These are phyloP conservation scores for Trypanosomatidae sp. DNA, from an alignment of 208 protist genomes.

Conservation along the genomic window DNA sequence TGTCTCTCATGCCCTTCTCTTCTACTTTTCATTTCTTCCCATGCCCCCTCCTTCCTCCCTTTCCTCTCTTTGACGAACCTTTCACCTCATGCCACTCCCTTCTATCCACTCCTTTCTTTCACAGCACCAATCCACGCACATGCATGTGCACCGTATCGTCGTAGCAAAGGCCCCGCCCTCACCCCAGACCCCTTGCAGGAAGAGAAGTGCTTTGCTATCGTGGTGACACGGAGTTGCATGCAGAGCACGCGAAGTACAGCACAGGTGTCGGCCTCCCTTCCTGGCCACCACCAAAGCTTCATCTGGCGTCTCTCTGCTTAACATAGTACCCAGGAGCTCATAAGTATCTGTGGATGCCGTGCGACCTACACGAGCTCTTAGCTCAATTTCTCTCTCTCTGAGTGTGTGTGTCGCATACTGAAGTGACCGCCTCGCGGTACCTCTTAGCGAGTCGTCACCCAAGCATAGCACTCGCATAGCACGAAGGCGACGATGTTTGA, in stretches of 20 bases:
- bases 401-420: background rate
- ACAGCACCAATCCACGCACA: background rate
- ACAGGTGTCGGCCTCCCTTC: background rate
- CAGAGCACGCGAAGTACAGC: background rate
- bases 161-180: background rate
- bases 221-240: background rate
- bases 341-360: background rate
- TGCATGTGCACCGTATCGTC: background rate
- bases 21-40: background rate
- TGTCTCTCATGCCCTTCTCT: background rate
- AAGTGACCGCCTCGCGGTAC: background rate
- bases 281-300: background rate
- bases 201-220: background rate
- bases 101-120: background rate
- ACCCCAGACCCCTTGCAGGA: background rate
- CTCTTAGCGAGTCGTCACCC: background rate
- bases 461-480: background rate
- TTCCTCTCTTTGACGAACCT: background rate
- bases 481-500: conserved; percentile 20
- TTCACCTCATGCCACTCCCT: background rate
- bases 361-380: background rate
- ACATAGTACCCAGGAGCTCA: background rate
- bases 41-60: background rate
- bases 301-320: background rate
- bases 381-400: background rate